Percentiles rank a stretch among this genome's conserved stretches.
These are phyloP conservation scores for Populus hybrid DNA, from an alignment of 441 rosid genomes.

Conservation along the genomic window DNA sequence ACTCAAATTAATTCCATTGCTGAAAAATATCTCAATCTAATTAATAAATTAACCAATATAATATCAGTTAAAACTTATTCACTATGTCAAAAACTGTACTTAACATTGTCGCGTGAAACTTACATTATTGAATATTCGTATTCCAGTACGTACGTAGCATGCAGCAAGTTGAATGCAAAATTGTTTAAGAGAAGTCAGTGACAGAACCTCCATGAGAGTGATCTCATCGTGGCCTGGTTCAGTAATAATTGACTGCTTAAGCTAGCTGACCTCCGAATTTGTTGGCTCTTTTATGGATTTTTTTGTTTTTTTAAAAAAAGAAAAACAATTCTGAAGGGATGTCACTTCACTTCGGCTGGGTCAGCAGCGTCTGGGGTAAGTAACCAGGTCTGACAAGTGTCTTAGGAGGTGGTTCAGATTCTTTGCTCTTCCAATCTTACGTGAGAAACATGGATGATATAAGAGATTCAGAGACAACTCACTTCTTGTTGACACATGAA, in stretches of 20 bases:
- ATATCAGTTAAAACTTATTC: no score
- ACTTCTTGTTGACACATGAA: not conserved
- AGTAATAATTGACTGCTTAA: not conserved
- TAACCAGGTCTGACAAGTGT: constrained; percentile 29
- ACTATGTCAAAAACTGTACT: no score
- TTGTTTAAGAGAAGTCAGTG: not conserved
- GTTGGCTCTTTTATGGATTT: not conserved
- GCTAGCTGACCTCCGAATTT: not conserved
- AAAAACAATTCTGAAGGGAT: not conserved
- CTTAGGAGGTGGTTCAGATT: constrained; percentile 11
- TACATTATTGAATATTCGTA: not conserved
- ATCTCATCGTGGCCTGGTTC: not conserved
- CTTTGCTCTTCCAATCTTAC: constrained; percentile 7
- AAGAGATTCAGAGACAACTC: not conserved
- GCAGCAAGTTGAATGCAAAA: not conserved
- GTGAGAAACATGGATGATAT: not conserved
- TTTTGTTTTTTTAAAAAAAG: fast-evolving
- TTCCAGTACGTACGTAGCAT: not conserved
- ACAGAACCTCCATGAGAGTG: not conserved
- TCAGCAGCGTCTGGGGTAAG: constrained; percentile 31
- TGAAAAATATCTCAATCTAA: no score
- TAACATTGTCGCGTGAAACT: no score
- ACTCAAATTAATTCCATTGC: no score
- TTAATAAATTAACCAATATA: no score
- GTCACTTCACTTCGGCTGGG: not conserved